Percentiles rank a stretch among this genome's conserved stretches.
phyloP scores from a whole-genome alignment of 345 rosid species.

The Jatropha curcas region DNA sequence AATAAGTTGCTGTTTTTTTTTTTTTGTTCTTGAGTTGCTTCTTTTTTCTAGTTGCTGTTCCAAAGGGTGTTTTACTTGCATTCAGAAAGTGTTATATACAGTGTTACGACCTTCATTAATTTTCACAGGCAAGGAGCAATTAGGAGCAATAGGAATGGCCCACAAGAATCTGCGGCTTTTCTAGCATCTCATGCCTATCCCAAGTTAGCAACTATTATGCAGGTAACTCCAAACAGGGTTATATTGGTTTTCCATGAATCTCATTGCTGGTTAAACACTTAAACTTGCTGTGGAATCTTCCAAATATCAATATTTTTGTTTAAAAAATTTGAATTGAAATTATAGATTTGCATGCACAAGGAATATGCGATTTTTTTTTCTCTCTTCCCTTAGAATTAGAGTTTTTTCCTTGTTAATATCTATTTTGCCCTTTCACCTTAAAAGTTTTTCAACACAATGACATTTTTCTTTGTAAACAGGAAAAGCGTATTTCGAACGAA shows the following conservation, averaged over 20 bases:
- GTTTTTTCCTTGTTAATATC: background rate
- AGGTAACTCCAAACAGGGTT: constrained; percentile 38
- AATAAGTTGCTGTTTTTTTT: background rate
- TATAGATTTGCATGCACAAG: background rate
- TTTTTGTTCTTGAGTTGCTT: background rate
- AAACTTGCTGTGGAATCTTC: background rate
- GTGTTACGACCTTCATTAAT: constrained; percentile 10
- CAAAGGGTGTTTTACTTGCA: constrained; percentile 7
- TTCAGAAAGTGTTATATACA: background rate
- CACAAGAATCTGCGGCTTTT: constrained; percentile 25
- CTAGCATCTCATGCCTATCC: constrained; percentile 27
- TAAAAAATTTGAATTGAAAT: background rate
- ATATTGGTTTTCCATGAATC: background rate
- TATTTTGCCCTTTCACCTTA: background rate
- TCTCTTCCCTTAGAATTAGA: background rate
- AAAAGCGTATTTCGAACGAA: constrained; percentile 30
- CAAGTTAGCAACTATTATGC: constrained; percentile 32
- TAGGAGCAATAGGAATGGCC: constrained; percentile 35
- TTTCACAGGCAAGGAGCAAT: constrained; percentile 43
- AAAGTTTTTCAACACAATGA: background rate
- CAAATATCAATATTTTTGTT: background rate
- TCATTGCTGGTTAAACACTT: constrained; percentile 6
- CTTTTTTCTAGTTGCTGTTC: background rate
- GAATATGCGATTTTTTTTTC: background rate
- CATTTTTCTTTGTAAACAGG: constrained; percentile 35